A percentile compares a stretch with the other conserved stretches of the same genome.
Evolutionary conservation across 2,329 filamentous ascomycete species (phyloP).

Genomic region (Stachybotrys echinatus): DNA sequence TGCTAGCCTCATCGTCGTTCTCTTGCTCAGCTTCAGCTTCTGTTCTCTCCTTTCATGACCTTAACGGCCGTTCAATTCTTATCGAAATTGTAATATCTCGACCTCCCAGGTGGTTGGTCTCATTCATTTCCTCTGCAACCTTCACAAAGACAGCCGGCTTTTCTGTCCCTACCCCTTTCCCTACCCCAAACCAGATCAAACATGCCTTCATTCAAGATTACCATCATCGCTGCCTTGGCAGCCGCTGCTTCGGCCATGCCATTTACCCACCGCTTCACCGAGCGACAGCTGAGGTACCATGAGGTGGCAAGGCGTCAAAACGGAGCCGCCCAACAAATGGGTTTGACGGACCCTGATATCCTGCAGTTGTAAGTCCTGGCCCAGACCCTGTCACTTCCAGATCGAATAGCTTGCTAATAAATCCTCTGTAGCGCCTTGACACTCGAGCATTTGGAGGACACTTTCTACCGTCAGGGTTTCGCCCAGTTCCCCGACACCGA

Average conservation of each 20-base stretch:
- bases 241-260: conserved; percentile 43
- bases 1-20: conserved; percentile 9
- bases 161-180: background rate
- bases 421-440: conserved; percentile 49
- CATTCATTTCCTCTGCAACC: background rate
- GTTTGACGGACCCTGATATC: conserved; percentile 49
- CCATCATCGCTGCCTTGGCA: conserved; percentile 38
- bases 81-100: background rate
- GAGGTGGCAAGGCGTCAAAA: conserved; percentile 45
- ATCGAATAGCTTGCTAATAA: conserved; percentile 1
- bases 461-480: conserved; percentile 69
- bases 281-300: conserved; percentile 40
- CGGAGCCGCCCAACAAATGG: conserved; percentile 37
- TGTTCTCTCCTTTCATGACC: background rate
- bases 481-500: conserved; percentile 58
- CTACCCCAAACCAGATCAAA: conserved; percentile 3
- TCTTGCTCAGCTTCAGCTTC: background rate
- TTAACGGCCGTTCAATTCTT: background rate
- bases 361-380: conserved; percentile 49
- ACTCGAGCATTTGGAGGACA: conserved; percentile 68
- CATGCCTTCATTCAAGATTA: conserved; percentile 34
- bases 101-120: background rate
- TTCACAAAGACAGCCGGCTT: background rate
- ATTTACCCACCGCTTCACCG: conserved; percentile 35
- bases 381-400: background rate